A percentile compares a stretch with the other conserved stretches of the same genome.
Conservation (phyloP, 2,329 filamentous ascomycete genomes). For the Ophiostoma ips region DNA sequence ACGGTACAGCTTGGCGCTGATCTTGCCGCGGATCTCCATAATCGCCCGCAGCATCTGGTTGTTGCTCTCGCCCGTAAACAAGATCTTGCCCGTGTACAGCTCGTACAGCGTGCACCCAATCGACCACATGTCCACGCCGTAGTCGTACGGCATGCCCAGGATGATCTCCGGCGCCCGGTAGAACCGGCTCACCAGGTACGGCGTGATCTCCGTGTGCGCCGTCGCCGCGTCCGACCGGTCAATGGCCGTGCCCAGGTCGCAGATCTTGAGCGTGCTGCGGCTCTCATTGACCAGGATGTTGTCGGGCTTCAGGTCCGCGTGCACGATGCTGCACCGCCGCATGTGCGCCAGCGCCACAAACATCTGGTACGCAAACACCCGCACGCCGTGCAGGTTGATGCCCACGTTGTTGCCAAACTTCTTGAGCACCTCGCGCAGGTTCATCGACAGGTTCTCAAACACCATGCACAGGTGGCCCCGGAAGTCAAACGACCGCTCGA, state of each 20-base stretch:
- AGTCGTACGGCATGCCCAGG: slow-evolving; percentile 89
- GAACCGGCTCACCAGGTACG: slow-evolving; percentile 92
- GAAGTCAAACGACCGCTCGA: slow-evolving; percentile 81
- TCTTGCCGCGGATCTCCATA: slow-evolving; percentile 89
- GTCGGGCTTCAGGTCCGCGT: slow-evolving; percentile 94
- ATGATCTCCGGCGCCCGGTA: slow-evolving; percentile 97
- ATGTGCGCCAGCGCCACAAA: slow-evolving; percentile 80
- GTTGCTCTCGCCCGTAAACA: slow-evolving; percentile 90
- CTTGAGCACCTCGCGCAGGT: slow-evolving; percentile 83
- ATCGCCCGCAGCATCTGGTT: slow-evolving; percentile 97
- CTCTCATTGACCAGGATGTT: slow-evolving; percentile 86
- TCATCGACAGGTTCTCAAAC: slow-evolving; percentile 89
- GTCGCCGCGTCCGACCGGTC: slow-evolving; percentile 64
- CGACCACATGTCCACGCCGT: slow-evolving; percentile 93
- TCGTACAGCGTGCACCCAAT: slow-evolving; percentile 96
- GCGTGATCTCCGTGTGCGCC: slow-evolving; percentile 71
- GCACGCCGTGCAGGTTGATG: slow-evolving; percentile 76
- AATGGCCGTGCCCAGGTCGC: slow-evolving; percentile 91
- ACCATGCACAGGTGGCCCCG: slow-evolving; percentile 93
- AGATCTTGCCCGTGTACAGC: slow-evolving; percentile 91
- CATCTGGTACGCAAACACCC: slow-evolving; percentile 85
- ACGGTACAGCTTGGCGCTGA: slow-evolving; percentile 78
- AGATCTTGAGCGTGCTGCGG: slow-evolving; percentile 79
- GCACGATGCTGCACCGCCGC: slow-evolving; percentile 83
- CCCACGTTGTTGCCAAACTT: slow-evolving; percentile 93